Conservation (phyloP, 2,329 filamentous ascomycete species). For the Penicillium polonicum region DNA sequence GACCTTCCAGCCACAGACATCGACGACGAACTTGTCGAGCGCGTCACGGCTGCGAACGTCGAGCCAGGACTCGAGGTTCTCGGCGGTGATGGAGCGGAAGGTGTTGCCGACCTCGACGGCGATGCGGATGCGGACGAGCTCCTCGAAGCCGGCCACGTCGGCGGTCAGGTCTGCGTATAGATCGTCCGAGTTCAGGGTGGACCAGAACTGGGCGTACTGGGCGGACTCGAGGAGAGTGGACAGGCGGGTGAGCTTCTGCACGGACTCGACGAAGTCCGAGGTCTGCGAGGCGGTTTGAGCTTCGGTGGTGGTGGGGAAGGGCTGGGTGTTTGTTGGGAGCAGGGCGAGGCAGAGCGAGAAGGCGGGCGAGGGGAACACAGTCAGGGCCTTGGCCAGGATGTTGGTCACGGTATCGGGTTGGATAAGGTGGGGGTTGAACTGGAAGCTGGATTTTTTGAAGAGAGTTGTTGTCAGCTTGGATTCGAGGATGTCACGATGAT, state of each 20-base stretch:
- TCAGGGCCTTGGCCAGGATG: conserved; percentile 96
- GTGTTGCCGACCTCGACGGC: conserved; percentile 80
- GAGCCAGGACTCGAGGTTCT: conserved; percentile 72
- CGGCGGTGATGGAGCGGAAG: conserved; percentile 69
- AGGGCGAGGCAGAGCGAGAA: conserved; percentile 94
- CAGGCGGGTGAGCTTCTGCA: conserved; percentile 80
- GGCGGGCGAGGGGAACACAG: conserved; percentile 93
- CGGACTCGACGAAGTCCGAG: conserved; percentile 72
- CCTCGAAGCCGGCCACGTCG: conserved; percentile 93
- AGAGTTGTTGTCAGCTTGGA: conserved; percentile 10
- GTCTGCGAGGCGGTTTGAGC: conserved; percentile 42
- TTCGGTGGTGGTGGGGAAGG: conserved; percentile 54
- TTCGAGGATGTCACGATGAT: not conserved
- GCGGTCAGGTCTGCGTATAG: conserved; percentile 93
- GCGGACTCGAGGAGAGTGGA: conserved; percentile 86
- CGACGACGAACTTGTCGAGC: conserved; percentile 74
- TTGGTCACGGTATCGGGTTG: conserved; percentile 98
- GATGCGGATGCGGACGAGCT: conserved; percentile 85
- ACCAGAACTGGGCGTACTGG: conserved; percentile 91
- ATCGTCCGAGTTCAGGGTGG: conserved; percentile 86
- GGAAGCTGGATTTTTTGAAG: conserved; percentile 66
- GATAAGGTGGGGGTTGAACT: conserved; percentile 98
- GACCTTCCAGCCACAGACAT: conserved; percentile 84
- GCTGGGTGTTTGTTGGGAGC: conserved; percentile 78
- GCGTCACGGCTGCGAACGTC: conserved; percentile 64